A percentile compares a stretch with the other conserved stretches of the same genome.
phyloP scores from a whole-genome alignment of 805 yeast genomes.

The Ogataea degrootiae region DNA sequence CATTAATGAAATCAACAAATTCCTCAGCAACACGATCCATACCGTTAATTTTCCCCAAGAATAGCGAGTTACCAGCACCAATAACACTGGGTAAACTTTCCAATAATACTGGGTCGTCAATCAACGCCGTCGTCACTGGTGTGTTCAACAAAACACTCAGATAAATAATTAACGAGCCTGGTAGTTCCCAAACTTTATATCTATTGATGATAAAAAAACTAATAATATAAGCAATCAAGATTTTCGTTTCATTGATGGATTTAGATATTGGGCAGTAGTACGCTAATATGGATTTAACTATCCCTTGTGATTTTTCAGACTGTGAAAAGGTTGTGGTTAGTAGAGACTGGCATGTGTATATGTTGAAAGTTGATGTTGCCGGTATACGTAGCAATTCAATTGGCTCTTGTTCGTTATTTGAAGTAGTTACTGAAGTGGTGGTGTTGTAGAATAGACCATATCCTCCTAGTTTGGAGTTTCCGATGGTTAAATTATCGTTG shows the following conservation, averaged over 20 bases:
- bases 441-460: conserved; percentile 31
- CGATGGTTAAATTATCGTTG: conserved; percentile 10
- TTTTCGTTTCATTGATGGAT: conserved; percentile 19
- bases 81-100: conserved; percentile 8
- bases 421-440: background rate
- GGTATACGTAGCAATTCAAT: conserved; percentile 39
- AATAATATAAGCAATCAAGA: conserved; percentile 22
- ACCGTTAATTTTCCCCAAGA: conserved; percentile 1
- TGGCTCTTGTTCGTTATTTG: conserved; percentile 3
- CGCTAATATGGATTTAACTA: conserved; percentile 16
- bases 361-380: conserved; percentile 24
- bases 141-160: conserved; percentile 32
- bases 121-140: conserved; percentile 24
- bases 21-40: background rate
- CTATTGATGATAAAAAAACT: conserved; percentile 9
- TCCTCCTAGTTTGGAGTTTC: conserved; percentile 27
- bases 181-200: background rate
- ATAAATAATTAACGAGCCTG: conserved; percentile 23
- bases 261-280: conserved; percentile 13
- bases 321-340: conserved; percentile 10
- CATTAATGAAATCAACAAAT: background rate
- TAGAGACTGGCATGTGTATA: conserved; percentile 23
- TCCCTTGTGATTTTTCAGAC: conserved; percentile 12
- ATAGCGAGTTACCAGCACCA: conserved; percentile 11
- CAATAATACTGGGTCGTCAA: conserved; percentile 25